Conservation (phyloP, 352 stramenopile species). For the Aphanomyces invadans region DNA sequence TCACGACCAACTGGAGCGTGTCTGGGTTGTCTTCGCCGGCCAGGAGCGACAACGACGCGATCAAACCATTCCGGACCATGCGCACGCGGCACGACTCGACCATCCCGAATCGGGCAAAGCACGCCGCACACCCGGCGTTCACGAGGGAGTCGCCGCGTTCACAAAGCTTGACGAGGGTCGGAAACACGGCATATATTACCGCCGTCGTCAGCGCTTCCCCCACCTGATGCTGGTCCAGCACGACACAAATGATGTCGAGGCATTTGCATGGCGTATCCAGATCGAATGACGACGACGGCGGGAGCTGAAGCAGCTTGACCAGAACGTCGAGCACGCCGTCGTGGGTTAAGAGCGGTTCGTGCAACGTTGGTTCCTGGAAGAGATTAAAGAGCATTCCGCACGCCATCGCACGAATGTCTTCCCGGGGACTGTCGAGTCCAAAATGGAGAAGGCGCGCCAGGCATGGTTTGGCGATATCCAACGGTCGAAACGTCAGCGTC, state of each 20-base stretch:
- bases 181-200: constrained; percentile 39
- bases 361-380: constrained; percentile 53
- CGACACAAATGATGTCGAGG: constrained; percentile 53
- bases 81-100: constrained; percentile 42
- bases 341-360: constrained; percentile 34
- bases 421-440: neutral
- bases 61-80: constrained; percentile 45
- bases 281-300: constrained; percentile 18
- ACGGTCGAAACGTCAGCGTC: constrained; percentile 54
- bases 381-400: constrained; percentile 55
- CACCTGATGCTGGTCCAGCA: constrained; percentile 52
- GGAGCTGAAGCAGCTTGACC: constrained; percentile 31
- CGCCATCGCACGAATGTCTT: constrained; percentile 28
- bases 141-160: constrained; percentile 24
- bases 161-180: constrained; percentile 41
- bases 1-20: constrained; percentile 52
- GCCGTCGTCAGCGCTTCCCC: constrained; percentile 32
- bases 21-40: constrained; percentile 43
- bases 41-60: constrained; percentile 43
- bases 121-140: constrained; percentile 46
- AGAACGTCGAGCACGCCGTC: constrained; percentile 37
- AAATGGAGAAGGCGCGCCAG: constrained; percentile 36
- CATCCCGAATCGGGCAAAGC: constrained; percentile 57
- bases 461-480: constrained; percentile 37
- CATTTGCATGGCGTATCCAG: constrained; percentile 35